Evolutionary conservation across 148 eudicot species (phyloP), one percentile per base, ranked within the genome.

Genomic region (Talinum fruticosum): DNA sequence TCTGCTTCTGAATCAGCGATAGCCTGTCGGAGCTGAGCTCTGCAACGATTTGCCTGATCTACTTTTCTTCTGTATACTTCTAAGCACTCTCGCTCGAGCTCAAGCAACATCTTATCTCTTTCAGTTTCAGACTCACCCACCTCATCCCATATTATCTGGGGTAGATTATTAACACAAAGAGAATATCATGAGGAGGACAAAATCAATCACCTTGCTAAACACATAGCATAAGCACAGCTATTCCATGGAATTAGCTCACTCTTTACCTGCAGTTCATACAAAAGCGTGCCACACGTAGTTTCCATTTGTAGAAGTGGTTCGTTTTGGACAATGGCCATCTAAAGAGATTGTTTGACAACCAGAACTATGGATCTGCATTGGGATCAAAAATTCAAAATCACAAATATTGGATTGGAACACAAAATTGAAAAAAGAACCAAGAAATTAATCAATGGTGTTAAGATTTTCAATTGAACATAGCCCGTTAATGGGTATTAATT

Each of bases 1-100:
- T 89, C 90, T 15, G 90, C 92, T 82, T 89, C 90, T 62, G 85
- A 82, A 85, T 87, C 92, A 77, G 92, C 92, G 73, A 89, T 86
- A 21, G 92, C 87, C 76, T 84, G 92, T 30, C 90, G 79, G 80
- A 89, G 71, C 70, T 84, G 88, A 77, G 92, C 92, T 82, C 90
- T 89, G 53, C 82, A 76, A 41, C 86, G 85, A 72, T 87, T 89
- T 16, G 92, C 92, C 72, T 84, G 80, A 85, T 89, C 90, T 75
- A 87, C 92, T 81, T 79, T 89, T 78, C 90, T 85, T 68, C 87
- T 77, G 79, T 89, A 89, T 38, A 89, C 89, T 78, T 89, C 90
- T 35, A 89, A 83, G 75, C 92, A 89, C 77, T 89, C 90, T 65
- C 79, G 86, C 78, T 89, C 92, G 49, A 89, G 86, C 87, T 89